Evolutionary conservation across 306 rosid genomes (phyloP), one percentile per base, ranked within the genome.

Genomic region (Begonia fuchsioides): DNA sequence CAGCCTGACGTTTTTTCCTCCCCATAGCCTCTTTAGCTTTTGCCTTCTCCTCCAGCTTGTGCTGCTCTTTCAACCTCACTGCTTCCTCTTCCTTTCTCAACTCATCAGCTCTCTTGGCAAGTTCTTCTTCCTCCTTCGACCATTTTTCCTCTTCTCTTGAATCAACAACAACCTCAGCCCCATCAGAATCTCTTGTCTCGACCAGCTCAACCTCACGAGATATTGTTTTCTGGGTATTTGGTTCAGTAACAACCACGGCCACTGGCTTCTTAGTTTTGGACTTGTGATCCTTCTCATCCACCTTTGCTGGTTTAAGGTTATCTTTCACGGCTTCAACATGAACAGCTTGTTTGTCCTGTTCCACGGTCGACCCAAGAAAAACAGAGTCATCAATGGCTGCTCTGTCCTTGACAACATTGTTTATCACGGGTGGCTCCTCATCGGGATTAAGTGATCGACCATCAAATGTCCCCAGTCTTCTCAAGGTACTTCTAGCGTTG

Each of bases 401-500:
- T 62, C 83, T 72, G 54, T 60, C 77, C 38, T 64, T 14, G 10
- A 52, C 57, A 39, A 52, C 18, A 47, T 38, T 50, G n/a, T 78
- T 82, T 51, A 74, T 67, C 44, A 66, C 58, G 47, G 84, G 88
- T n/a, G 79, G 81, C 60, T 72, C 86, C 71, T 86, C 96, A 53
- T 74, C 80, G n/a, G 88, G 93, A 56, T 83, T 79, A 47, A 81
- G 88, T 11, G 78, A 56, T 17, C 93, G 79, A 52, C 96, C 96
- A 65, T 81, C 96, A 17, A 54, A 54, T 18, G 96, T 86, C 70
- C 72, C 70, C 69, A 86, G 63, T 71, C 96, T 80, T 81, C 81
- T 69, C 50, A 86, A 14, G 46, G 83, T 86, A 66, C 88, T 81
- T 71, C 93, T 79, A 55, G 67, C 79, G 79, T 86, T 81, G 77